Evolutionary conservation across 2,329 filamentous ascomycete genomes (phyloP), one percentile per base, ranked within the genome.

Genomic region (Simplicillium aogashimaense): DNA sequence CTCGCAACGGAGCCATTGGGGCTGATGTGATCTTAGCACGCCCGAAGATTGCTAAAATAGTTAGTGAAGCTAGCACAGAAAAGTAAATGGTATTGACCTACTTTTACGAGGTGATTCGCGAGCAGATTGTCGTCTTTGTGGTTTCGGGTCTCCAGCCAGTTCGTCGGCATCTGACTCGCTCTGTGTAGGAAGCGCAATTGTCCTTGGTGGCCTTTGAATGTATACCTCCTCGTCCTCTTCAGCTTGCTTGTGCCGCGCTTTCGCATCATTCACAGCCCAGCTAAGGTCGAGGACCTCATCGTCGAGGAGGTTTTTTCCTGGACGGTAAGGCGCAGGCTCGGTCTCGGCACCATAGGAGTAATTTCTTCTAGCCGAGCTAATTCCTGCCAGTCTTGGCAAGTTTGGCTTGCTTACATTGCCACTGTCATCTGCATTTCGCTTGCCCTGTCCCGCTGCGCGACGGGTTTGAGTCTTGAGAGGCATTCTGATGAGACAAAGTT

Each of bases 311-410:
- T 44, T 43, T 7, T 46, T 41, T 3, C 42, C 44, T 4, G 49
- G 47, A 9, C 49, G 44, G 29, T 45, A 39, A 15, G 53, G 53
- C 14, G 47, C 46, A 2, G 61, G 61, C 37, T 64, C 61, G 25
- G 46, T 53, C n/a, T 42, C 57, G 29, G 61, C 57, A 29, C 61
- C 61, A 47, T 64, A 64, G 1, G 58, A 54, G 41, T 63, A 64
- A 43, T 63, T 59, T 31, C 60, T 52, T 25, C 59, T 51, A 10
- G 58, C 52, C 35, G 58, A 61, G 5, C 61, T 58, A 0, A 61
- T 62, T 3, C 56, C 60, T 29, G 44, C 35, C 4, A 59, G 42
- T 4, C 37, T 14, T 1, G 53, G 54, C 10, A 56, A 39, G 6
- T 52, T 50, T 29, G 53, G 54, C 18, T 50, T 53, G 29, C 46